Percentiles rank a stretch among this genome's conserved stretches.
Conservation (phyloP, 2,329 filamentous ascomycete genomes). For the Xylaria sp. region DNA sequence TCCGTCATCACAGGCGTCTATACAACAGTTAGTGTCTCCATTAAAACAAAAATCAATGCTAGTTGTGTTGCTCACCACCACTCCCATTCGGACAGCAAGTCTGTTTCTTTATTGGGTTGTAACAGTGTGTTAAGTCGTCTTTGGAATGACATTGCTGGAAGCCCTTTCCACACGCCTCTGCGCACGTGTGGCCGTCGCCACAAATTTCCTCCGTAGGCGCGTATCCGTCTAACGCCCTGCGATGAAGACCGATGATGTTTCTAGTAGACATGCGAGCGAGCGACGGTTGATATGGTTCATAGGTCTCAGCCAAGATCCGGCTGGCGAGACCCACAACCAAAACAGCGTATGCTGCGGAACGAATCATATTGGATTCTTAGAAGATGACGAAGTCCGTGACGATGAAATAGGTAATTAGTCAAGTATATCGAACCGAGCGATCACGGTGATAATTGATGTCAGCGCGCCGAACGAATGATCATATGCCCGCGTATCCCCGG, state of each 20-base stretch:
- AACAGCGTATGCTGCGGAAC: slow-evolving; percentile 39
- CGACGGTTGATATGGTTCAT: slow-evolving; percentile 44
- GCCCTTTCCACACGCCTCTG: slow-evolving; percentile 52
- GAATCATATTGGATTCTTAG: slow-evolving; percentile 40
- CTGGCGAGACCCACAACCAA: slow-evolving; percentile 43
- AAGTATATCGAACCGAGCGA: slow-evolving; percentile 12
- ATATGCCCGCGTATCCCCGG: slow-evolving; percentile 1
- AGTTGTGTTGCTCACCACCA: slow-evolving; percentile 61
- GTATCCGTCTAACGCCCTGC: slow-evolving; percentile 44
- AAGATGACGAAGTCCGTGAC: not conserved
- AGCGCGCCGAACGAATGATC: slow-evolving; percentile 25
- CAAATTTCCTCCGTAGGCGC: slow-evolving; percentile 48
- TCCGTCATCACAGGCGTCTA: slow-evolving; percentile 69
- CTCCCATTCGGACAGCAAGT: slow-evolving; percentile 67
- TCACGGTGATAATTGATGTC: not conserved
- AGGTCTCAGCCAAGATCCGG: slow-evolving; percentile 43
- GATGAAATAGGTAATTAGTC: not conserved
- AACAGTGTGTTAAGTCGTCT: slow-evolving; percentile 67
- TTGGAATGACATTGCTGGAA: slow-evolving; percentile 49
- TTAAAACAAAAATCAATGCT: slow-evolving; percentile 23
- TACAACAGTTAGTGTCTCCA: slow-evolving; percentile 14
- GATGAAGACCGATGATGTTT: slow-evolving; percentile 44
- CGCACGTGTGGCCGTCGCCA: slow-evolving; percentile 46
- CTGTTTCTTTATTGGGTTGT: slow-evolving; percentile 62
- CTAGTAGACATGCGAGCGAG: slow-evolving; percentile 47